A percentile compares a stretch with the other conserved stretches of the same genome.
Evolutionary conservation across 2,329 filamentous ascomycete genomes (phyloP).

Genomic region (Phialocephala subalpina): DNA sequence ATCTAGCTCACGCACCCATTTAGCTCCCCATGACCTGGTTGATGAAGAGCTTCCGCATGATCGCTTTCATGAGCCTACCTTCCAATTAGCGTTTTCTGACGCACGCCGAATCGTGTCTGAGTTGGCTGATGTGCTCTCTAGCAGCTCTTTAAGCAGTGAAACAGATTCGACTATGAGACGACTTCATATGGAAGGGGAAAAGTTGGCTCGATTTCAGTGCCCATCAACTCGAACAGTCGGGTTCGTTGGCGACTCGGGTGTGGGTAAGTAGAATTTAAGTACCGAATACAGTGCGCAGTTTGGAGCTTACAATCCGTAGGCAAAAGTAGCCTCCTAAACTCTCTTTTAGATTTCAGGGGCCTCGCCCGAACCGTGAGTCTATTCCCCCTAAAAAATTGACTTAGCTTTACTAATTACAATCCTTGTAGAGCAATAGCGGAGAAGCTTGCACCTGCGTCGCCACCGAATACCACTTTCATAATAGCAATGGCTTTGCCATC

Average conservation of each 20-base stretch:
- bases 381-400: conserved; percentile 1
- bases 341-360: conserved; percentile 50
- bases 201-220: conserved; percentile 48
- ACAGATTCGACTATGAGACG: conserved; percentile 49
- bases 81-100: conserved; percentile 47
- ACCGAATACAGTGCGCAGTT: background rate
- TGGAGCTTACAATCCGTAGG: conserved; percentile 42
- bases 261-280: conserved; percentile 44
- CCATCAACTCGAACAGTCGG: conserved; percentile 52
- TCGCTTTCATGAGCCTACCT: conserved; percentile 46
- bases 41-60: conserved; percentile 48
- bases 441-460: conserved; percentile 53
- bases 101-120: conserved; percentile 45
- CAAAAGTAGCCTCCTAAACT: conserved; percentile 59
- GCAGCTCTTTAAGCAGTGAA: conserved; percentile 46
- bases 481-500: conserved; percentile 21
- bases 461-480: conserved; percentile 24
- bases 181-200: conserved; percentile 45
- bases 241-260: conserved; percentile 57
- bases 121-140: conserved; percentile 46
- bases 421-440: conserved; percentile 51
- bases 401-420: conserved; percentile 3
- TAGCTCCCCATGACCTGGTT: conserved; percentile 16
- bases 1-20: conserved; percentile 18
- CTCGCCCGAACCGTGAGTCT: conserved; percentile 53